phyloP scores from a whole-genome alignment of 2,329 filamentous ascomycete species.

The Pestalotiopsis sp. region DNA sequence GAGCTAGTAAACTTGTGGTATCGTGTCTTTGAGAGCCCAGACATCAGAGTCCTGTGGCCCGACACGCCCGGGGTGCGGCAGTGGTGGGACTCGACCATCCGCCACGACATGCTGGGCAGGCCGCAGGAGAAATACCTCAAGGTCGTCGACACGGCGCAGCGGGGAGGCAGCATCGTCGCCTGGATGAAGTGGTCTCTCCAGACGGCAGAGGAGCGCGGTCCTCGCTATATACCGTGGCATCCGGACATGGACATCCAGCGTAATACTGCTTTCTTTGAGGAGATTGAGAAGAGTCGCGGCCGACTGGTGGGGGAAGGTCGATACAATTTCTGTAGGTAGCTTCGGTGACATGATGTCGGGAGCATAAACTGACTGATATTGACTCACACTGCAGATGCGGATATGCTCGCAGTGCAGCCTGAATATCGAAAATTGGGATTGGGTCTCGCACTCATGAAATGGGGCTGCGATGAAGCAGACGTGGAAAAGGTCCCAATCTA shows the following conservation, averaged over 20 bases:
- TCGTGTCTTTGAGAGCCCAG: not conserved
- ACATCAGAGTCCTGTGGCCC: not conserved
- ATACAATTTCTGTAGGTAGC: not conserved
- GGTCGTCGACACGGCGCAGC: not conserved
- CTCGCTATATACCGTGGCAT: not conserved
- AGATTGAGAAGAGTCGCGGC: not conserved
- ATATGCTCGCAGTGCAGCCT: not conserved
- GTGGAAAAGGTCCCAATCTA: not conserved
- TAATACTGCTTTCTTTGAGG: not conserved
- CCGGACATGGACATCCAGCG: not conserved
- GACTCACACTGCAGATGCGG: not conserved
- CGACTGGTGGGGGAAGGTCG: not conserved
- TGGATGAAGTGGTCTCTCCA: not conserved
- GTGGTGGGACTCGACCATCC: not conserved
- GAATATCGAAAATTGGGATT: not conserved
- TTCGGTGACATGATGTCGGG: not conserved
- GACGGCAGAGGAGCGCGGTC: not conserved
- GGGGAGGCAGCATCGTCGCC: not conserved
- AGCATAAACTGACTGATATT: not conserved
- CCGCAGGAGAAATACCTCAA: not conserved
- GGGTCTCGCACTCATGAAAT: not conserved
- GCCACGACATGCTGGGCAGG: not conserved
- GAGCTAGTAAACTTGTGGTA: not conserved
- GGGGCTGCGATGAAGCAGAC: not conserved
- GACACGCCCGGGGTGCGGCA: not conserved